phyloP scores from a whole-genome alignment of 805 yeast species.

The Saturnispora ahearnii region DNA sequence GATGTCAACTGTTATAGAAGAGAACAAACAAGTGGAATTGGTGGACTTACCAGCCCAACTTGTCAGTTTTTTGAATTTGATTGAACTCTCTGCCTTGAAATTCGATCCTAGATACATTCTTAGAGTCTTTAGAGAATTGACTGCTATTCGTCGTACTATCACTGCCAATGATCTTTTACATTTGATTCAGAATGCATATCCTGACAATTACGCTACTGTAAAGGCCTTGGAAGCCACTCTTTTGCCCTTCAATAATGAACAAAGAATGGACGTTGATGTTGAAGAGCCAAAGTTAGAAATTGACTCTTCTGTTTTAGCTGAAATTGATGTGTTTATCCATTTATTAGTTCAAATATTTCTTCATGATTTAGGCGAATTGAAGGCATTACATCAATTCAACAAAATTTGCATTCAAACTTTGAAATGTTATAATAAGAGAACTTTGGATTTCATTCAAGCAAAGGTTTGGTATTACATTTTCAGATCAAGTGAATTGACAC shows the following conservation, averaged over 20 bases:
- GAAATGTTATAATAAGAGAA: slow-evolving; percentile 63
- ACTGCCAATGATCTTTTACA: slow-evolving; percentile 44
- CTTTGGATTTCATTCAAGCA: slow-evolving; percentile 78
- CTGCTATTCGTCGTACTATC: slow-evolving; percentile 60
- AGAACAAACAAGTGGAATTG: not conserved
- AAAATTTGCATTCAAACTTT: slow-evolving; percentile 42
- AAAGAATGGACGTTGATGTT: slow-evolving; percentile 25
- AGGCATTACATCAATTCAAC: slow-evolving; percentile 46
- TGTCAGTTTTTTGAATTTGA: slow-evolving; percentile 11
- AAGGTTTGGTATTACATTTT: slow-evolving; percentile 89
- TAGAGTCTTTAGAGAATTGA: slow-evolving; percentile 76
- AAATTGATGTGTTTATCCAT: slow-evolving; percentile 70
- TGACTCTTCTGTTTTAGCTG: slow-evolving; percentile 51
- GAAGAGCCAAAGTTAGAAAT: slow-evolving; percentile 12
- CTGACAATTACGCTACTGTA: slow-evolving; percentile 36
- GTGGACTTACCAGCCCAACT: slow-evolving; percentile 5
- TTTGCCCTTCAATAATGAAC: slow-evolving; percentile 22
- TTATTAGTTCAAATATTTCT: slow-evolving; percentile 69
- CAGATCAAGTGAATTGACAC: slow-evolving; percentile 62
- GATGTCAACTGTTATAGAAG: slow-evolving; percentile 9
- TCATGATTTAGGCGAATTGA: slow-evolving; percentile 49
- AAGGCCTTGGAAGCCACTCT: slow-evolving; percentile 32
- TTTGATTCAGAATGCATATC: slow-evolving; percentile 49
- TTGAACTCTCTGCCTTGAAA: slow-evolving; percentile 33
- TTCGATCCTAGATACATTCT: slow-evolving; percentile 84